Conservation (phyloP, 108 stramenopile genomes). For the Epipyxis sp. region DNA sequence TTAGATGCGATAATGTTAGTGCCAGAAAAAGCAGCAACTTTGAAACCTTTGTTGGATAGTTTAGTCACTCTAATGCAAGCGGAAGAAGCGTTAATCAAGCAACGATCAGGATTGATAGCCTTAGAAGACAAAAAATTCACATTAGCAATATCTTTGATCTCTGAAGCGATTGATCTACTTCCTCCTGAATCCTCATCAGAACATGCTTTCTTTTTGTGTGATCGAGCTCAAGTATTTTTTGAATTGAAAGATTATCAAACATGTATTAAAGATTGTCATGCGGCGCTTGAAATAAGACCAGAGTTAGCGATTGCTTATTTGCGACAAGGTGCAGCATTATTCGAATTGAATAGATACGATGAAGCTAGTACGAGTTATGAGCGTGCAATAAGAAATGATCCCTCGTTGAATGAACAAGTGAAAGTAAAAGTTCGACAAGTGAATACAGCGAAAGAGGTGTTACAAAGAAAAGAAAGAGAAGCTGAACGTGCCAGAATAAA, state of each 20-base stretch:
- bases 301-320: not conserved
- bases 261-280: not conserved
- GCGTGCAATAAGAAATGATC: not conserved
- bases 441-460: not conserved
- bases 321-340: not conserved
- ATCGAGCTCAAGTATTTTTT: slow-evolving; percentile 6
- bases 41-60: slow-evolving; percentile 4
- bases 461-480: slow-evolving; percentile 4
- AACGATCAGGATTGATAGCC: not conserved
- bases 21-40: not conserved
- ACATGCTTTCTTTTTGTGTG: slow-evolving; percentile 21
- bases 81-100: slow-evolving; percentile 14
- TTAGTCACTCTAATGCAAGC: slow-evolving; percentile 1
- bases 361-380: not conserved
- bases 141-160: not conserved
- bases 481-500: slow-evolving; percentile 6
- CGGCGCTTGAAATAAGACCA: not conserved
- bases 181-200: not conserved
- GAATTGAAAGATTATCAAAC: slow-evolving; percentile 14
- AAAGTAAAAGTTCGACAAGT: slow-evolving; percentile 9
- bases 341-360: not conserved
- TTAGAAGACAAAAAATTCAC: slow-evolving; percentile 9
- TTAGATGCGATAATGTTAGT: not conserved
- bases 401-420: not conserved
- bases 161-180: not conserved